A percentile compares a stretch with the other conserved stretches of the same genome.
These are phyloP conservation scores for Dactylonectria estremocensis DNA, from an alignment of 2,329 filamentous ascomycete genomes.

Conservation along the genomic window DNA sequence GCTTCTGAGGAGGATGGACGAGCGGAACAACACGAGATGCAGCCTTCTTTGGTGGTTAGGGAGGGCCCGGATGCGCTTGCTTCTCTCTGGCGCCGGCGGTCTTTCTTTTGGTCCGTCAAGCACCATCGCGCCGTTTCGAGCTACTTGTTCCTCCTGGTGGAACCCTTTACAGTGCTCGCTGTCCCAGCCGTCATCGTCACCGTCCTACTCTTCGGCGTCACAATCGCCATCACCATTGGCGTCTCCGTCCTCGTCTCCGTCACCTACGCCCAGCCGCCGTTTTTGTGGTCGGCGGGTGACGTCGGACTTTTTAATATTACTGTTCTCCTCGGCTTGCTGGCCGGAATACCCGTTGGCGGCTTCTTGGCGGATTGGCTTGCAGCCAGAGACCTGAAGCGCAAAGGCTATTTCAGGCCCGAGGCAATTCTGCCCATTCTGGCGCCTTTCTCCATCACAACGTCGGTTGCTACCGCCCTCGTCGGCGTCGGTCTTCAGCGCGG, in stretches of 20 bases:
- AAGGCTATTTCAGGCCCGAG: neutral
- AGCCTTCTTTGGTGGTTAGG: neutral
- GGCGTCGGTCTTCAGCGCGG: neutral
- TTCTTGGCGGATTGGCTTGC: neutral
- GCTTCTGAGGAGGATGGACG: neutral
- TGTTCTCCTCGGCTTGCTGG: neutral
- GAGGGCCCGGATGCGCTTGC: neutral
- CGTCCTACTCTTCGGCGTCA: neutral
- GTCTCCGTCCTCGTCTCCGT: neutral
- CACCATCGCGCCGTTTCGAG: neutral
- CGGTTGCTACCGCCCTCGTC: neutral
- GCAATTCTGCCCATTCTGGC: neutral
- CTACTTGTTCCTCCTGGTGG: neutral
- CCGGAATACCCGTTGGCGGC: neutral
- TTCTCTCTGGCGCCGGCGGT: neutral
- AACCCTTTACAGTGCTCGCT: neutral
- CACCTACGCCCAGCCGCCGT: neutral
- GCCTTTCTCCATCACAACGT: neutral
- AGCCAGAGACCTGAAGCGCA: neutral
- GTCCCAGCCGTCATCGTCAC: neutral
- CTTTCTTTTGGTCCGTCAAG: neutral
- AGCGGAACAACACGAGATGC: neutral
- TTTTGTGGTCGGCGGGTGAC: neutral
- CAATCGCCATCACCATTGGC: neutral
- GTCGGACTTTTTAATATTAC: neutral